Conservation (phyloP, 768 basidiomycete genomes). For the Boletellus ananiceps region DNA sequence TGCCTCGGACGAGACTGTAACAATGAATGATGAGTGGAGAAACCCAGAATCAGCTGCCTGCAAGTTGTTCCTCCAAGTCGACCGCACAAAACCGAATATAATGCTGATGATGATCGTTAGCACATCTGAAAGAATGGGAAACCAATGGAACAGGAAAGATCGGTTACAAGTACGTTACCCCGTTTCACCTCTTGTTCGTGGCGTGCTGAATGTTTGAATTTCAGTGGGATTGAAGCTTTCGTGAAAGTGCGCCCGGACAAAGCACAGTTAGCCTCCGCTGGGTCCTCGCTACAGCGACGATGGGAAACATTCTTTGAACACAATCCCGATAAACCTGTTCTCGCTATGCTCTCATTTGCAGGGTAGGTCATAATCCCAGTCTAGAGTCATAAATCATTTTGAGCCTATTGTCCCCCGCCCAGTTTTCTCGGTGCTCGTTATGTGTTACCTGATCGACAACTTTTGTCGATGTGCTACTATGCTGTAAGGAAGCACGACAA, state of each 20-base stretch:
- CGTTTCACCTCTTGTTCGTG: neutral
- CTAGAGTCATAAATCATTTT: neutral
- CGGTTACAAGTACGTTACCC: conserved; percentile 45
- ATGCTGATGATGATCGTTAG: conserved; percentile 11
- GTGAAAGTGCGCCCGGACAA: conserved; percentile 24
- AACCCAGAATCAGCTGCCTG: conserved; percentile 28
- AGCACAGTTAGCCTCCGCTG: conserved; percentile 17
- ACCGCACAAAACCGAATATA: neutral
- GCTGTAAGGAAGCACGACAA: conserved; percentile 18
- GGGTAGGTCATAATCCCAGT: conserved; percentile 26
- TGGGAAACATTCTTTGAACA: conserved; percentile 19
- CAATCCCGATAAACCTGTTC: conserved; percentile 29
- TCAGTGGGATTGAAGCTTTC: conserved; percentile 13
- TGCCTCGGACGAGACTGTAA: conserved; percentile 41
- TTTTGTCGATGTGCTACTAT: conserved; percentile 30
- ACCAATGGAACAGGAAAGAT: conserved; percentile 42
- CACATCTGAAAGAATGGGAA: conserved; percentile 28
- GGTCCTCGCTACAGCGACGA: conserved; percentile 14
- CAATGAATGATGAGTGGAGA: conserved; percentile 45
- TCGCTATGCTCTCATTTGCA: conserved; percentile 33
- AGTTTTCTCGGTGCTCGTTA: conserved; percentile 14
- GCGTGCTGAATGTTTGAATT: neutral
- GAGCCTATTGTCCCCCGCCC: neutral
- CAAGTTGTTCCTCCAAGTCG: conserved; percentile 32
- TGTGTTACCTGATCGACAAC: conserved; percentile 23